Conservation (phyloP, 139 green algal genomes). For the Tetradesmus lagerheimii region DNA sequence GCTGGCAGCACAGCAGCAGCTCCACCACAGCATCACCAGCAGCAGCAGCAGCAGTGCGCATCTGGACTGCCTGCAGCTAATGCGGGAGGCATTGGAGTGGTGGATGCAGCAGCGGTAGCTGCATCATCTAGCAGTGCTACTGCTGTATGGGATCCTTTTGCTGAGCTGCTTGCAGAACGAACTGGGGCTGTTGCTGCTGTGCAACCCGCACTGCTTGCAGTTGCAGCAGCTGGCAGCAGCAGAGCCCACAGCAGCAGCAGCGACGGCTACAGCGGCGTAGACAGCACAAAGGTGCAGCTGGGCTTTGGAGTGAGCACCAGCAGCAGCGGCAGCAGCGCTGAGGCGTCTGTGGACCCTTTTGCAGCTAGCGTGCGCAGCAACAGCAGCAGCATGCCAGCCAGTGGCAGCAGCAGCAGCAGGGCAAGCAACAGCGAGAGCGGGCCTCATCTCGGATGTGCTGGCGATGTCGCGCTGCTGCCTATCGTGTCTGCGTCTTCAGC, state of each 20-base stretch:
- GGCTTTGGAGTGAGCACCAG: neutral
- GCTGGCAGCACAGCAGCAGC: neutral
- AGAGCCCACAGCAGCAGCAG: constrained; percentile 1
- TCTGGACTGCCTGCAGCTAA: neutral
- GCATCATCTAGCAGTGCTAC: neutral
- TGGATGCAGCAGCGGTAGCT: neutral
- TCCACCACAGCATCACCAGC: neutral
- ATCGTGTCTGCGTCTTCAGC: neutral
- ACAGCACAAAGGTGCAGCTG: neutral
- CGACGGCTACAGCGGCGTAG: neutral
- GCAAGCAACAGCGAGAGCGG: neutral
- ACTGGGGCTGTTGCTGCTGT: neutral
- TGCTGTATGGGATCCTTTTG: constrained; percentile 9
- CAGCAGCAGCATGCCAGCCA: neutral
- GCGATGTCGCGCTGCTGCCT: neutral
- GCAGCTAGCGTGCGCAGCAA: neutral
- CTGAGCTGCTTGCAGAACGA: constrained; percentile 13
- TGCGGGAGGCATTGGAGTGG: neutral
- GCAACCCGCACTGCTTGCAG: neutral
- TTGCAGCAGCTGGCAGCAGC: neutral
- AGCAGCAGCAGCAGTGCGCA: neutral
- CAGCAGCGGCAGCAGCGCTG: neutral
- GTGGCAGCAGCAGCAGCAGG: constrained; percentile 27
- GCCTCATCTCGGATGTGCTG: neutral
- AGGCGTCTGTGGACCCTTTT: neutral